Percentiles rank a stretch among this genome's conserved stretches.
phyloP scores from a whole-genome alignment of 2,329 filamentous ascomycete genomes.

The Ascochyta lentis region DNA sequence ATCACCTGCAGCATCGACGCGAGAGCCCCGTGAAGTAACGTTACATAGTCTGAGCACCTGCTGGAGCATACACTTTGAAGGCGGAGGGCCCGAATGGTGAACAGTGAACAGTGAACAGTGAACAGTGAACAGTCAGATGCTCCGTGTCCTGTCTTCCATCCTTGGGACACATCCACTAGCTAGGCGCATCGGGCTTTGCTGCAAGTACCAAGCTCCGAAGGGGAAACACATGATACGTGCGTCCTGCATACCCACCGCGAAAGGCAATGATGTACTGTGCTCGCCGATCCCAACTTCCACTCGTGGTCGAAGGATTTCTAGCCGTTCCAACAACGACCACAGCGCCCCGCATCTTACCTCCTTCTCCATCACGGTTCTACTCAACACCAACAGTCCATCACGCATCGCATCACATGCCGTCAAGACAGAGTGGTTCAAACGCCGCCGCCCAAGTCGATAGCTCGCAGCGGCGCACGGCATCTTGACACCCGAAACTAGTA shows the following conservation, averaged over 20 bases:
- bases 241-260: conserved; percentile 3
- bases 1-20: neutral
- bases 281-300: conserved; percentile 16
- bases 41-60: conserved; percentile 17
- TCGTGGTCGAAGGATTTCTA: conserved; percentile 6
- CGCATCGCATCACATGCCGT: neutral
- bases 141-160: neutral
- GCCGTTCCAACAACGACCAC: conserved; percentile 3
- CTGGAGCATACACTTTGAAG: conserved; percentile 2
- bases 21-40: conserved; percentile 6
- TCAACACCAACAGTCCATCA: neutral
- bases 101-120: too few relatives aligned
- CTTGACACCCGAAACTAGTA: conserved; percentile 9
- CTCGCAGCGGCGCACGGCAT: conserved; percentile 7
- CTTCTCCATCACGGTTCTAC: neutral
- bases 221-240: conserved; percentile 18
- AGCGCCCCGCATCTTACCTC: conserved; percentile 3
- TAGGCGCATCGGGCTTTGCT: conserved; percentile 11
- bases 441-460: neutral
- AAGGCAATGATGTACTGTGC: conserved; percentile 13
- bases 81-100: neutral
- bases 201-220: conserved; percentile 4
- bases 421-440: neutral
- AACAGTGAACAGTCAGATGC: neutral
- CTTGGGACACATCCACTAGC: conserved; percentile 10